These are phyloP conservation scores for Trichoderma atroviride DNA, from an alignment of 2,329 filamentous ascomycete genomes.

Conservation along the genomic window DNA sequence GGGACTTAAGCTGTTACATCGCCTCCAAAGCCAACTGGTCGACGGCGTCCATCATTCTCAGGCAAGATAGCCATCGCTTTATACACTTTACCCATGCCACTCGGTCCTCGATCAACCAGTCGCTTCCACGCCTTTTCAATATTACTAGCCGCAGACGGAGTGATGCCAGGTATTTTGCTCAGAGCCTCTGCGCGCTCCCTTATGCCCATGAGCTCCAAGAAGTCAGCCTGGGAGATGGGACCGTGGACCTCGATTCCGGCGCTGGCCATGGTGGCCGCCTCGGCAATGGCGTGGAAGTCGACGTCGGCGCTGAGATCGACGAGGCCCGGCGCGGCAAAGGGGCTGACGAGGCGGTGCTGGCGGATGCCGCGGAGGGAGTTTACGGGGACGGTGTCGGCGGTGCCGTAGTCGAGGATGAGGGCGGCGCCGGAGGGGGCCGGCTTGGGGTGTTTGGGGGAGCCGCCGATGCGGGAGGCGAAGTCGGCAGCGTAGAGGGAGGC, in stretches of 20 bases:
- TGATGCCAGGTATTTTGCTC: constrained; percentile 48
- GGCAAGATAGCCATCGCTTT: constrained; percentile 91
- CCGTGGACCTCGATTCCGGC: constrained; percentile 88
- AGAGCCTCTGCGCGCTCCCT: constrained; percentile 73
- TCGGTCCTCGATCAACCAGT: constrained; percentile 77
- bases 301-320: constrained; percentile 93
- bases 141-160: constrained; percentile 55
- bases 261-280: constrained; percentile 75
- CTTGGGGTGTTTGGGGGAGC: constrained; percentile 59
- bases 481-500: constrained; percentile 77
- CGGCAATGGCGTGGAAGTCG: constrained; percentile 85
- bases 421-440: constrained; percentile 75
- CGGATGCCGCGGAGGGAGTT: constrained; percentile 92
- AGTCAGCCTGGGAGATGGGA: constrained; percentile 81
- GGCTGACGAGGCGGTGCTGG: constrained; percentile 73
- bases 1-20: constrained; percentile 46
- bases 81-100: constrained; percentile 93
- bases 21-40: constrained; percentile 91
- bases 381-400: constrained; percentile 73
- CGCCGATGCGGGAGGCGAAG: constrained; percentile 84
- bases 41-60: constrained; percentile 70
- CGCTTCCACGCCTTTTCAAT: constrained; percentile 78
- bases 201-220: constrained; percentile 81
- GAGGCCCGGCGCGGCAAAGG: constrained; percentile 76
- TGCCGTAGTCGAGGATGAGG: constrained; percentile 94